Percentiles rank a stretch among this genome's conserved stretches.
These are phyloP conservation scores for Teratosphaeria zuluensis DNA, from an alignment of 2,329 filamentous ascomycete species.

Conservation along the genomic window DNA sequence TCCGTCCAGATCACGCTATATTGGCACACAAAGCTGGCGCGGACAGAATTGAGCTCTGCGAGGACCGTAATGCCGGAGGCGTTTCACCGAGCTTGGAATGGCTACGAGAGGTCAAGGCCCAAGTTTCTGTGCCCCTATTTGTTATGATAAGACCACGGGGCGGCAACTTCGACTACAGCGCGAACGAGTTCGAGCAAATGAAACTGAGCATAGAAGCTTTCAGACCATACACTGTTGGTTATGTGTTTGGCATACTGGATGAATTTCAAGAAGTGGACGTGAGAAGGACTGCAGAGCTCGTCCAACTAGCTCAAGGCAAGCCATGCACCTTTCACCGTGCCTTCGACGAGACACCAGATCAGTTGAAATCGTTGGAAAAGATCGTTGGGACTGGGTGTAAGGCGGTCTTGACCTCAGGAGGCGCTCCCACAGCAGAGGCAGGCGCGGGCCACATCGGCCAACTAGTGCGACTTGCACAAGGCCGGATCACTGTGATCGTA, in stretches of 20 bases:
- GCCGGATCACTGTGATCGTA: constrained; percentile 36
- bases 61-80: constrained; percentile 31
- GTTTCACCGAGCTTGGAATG: constrained; percentile 29
- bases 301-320: constrained; percentile 31
- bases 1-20: constrained; percentile 35
- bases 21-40: constrained; percentile 35
- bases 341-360: constrained; percentile 35
- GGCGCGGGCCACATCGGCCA: constrained; percentile 26
- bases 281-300: constrained; percentile 31
- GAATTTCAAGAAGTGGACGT: constrained; percentile 28
- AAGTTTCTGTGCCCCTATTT: constrained; percentile 34
- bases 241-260: constrained; percentile 44
- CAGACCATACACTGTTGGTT: constrained; percentile 33
- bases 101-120: constrained; percentile 19
- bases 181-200: constrained; percentile 36
- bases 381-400: constrained; percentile 37
- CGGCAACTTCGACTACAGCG: constrained; percentile 36
- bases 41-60: constrained; percentile 44
- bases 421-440: constrained; percentile 25
- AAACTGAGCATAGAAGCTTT: constrained; percentile 29
- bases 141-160: constrained; percentile 46
- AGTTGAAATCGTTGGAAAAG: constrained; percentile 24
- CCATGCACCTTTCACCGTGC: constrained; percentile 48
- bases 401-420: constrained; percentile 41
- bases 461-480: constrained; percentile 22